Base-by-base conservation (phyloP, 305 asterid genomes). In the Fraxinus greggii region DNA sequence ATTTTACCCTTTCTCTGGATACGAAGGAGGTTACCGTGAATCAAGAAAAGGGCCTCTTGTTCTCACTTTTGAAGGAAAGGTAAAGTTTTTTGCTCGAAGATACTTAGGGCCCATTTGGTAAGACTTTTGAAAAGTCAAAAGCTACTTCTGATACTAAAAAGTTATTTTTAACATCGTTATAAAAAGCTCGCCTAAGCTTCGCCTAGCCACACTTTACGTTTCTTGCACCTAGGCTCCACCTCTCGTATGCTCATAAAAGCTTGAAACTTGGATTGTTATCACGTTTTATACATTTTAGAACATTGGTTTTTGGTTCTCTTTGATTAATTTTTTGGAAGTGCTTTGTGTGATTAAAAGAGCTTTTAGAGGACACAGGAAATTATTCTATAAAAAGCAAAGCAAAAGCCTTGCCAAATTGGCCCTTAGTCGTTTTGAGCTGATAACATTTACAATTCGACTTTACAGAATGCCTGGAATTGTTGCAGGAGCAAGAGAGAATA, bases 41-140 rank as follows among this genome's bases (percentile, higher is more conserved):
- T 87, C 93, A 67, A 95, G 97, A 85, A 89, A 89, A 40, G 95
- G 94, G 15, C 89, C 91, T 48, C 88, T 95, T 76, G 56, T 93
- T 77, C 82, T 93, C 59, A 88, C 88, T 81, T 86, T 93, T 9
- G 85, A 86, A 85, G 98, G 97, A 79, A 93, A 92, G 94, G 97
- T 92, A 79, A 78, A 75, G 24, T 59, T 40, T 10, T 31, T 78
- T 75, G 73, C 38, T 42, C 7, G 10, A 29, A 35, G 19, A 45
- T 31, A 7, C 36, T 15, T 19, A n/a, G 10, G 65, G 26, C 65
- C 10, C 12, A 5, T 54, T 54, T 54, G 24, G 65, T 54, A 54
- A 6, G 10, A 3, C 65, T 54, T 54, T n/a, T 54, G 10, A 54
- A 54, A 54, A 54, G 26, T 54, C 26, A 54, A 54, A 54, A 54